Percentiles rank a stretch among this genome's conserved stretches.
These are phyloP conservation scores for Pestalotiopsis sp. DNA, from an alignment of 2,329 filamentous ascomycete genomes.

Conservation along the genomic window DNA sequence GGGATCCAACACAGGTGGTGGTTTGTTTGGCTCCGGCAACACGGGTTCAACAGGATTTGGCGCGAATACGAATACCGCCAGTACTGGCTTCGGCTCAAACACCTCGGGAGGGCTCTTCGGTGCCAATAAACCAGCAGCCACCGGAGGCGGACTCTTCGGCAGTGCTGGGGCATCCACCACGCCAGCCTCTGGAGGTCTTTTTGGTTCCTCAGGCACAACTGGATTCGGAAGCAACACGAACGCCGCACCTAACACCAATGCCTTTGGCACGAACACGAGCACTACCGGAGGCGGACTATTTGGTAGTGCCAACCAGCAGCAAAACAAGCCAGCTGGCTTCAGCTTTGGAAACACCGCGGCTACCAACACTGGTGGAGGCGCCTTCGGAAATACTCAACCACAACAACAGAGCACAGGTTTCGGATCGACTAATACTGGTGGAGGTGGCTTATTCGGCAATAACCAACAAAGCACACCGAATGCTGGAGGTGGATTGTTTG, in stretches of 20 bases:
- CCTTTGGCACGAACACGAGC: constrained; percentile 18
- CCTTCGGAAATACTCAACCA: constrained; percentile 32
- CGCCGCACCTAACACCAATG: background rate
- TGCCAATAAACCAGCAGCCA: constrained; percentile 29
- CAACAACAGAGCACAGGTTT: constrained; percentile 15
- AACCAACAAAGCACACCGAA: constrained; percentile 25
- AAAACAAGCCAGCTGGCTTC: constrained; percentile 21
- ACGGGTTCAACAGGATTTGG: constrained; percentile 26
- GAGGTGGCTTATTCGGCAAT: constrained; percentile 41
- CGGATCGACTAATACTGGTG: constrained; percentile 17
- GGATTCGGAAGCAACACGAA: background rate
- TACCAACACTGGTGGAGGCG: constrained; percentile 15
- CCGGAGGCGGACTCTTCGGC: background rate
- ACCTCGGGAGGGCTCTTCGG: constrained; percentile 39
- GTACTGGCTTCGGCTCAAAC: constrained; percentile 25
- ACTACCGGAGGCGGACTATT: constrained; percentile 11
- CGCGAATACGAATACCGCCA: constrained; percentile 24
- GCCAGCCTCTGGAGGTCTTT: constrained; percentile 38
- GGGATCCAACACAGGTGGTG: constrained; percentile 30
- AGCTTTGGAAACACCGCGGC: constrained; percentile 28
- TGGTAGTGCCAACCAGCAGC: background rate
- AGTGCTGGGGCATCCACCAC: background rate
- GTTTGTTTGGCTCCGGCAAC: constrained; percentile 26
- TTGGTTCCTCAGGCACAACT: constrained; percentile 38
- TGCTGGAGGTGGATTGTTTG: constrained; percentile 40